Evolutionary conservation across 805 yeast species (phyloP), one percentile per base, ranked within the genome.

Genomic region (Debaryomyces prosopidis): DNA sequence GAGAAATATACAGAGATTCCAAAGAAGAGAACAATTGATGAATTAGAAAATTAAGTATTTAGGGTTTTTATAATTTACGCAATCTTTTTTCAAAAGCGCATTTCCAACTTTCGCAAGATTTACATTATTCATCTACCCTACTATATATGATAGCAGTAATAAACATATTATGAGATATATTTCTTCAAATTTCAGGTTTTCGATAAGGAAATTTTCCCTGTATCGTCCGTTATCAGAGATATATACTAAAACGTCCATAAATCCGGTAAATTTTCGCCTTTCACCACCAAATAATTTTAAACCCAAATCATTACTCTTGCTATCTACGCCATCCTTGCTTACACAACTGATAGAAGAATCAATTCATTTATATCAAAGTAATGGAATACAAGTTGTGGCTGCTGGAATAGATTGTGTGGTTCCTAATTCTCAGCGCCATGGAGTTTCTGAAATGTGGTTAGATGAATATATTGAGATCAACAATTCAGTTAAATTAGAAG

Each of bases 401-500:
- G 77, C 75, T 0, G 76, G 75, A 1, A 59, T 71, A 3, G 77
- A 73, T 44, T 53, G 70, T 3, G 61, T 68, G 14, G 62, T 65
- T 11, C 68, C 70, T 14, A 55, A 57, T 38, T 64, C 69, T 2
- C 50, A 49, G 9, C 47, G 69, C 28, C 57, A 62, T 47, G 78
- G 76, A 0, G 53, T 71, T 2, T 59, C 70, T 8, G 73, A 67
- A 51, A 51, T 73, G 46, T 73, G 78, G 78, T 45, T 64, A 19
- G 66, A 63, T 35, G 53, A 59, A 7, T 46, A 50, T 15, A 44
- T 65, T 19, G 37, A 40, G 3, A 53, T 71, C 9, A 39, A 45
- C 16, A 23, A 51, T 11, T 44, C 65, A 1, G 47, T 47, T n/a
- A 53, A 39, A 8, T 48, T 66, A 26, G 58, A 54, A 30, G 57